phyloP scores from a whole-genome alignment of 2,329 filamentous ascomycete species.

The Cladobotryum mycophilum region DNA sequence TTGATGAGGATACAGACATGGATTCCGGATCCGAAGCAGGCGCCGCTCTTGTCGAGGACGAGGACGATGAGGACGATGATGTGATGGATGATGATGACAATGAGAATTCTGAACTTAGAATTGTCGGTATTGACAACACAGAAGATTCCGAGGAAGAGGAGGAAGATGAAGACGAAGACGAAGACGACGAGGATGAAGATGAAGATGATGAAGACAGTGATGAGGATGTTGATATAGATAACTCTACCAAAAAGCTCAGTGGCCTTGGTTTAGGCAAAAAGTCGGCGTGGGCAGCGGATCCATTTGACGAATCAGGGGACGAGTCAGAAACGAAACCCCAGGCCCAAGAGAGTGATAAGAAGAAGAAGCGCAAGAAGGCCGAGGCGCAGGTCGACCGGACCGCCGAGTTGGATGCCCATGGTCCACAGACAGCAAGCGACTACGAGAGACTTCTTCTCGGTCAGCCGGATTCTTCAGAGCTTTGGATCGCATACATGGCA shows the following conservation, averaged over 20 bases:
- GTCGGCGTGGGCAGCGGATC: slow-evolving; percentile 81
- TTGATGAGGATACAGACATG: slow-evolving; percentile 55
- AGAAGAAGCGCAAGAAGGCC: slow-evolving; percentile 66
- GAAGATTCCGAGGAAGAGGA: slow-evolving; percentile 36
- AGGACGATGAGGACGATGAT: slow-evolving; percentile 43
- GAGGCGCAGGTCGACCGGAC: slow-evolving; percentile 83
- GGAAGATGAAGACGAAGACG: slow-evolving; percentile 26
- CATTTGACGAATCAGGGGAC: slow-evolving; percentile 53
- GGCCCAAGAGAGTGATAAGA: slow-evolving; percentile 34
- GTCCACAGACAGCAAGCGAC: slow-evolving; percentile 83
- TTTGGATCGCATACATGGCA: slow-evolving; percentile 99
- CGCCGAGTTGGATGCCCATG: slow-evolving; percentile 81
- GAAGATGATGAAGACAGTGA: slow-evolving; percentile 30
- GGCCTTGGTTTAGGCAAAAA: slow-evolving; percentile 55
- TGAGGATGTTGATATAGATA: slow-evolving; percentile 35
- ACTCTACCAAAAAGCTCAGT: slow-evolving; percentile 25
- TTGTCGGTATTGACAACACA: slow-evolving; percentile 41
- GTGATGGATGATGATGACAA: slow-evolving; percentile 42
- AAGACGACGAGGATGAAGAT: slow-evolving; percentile 40
- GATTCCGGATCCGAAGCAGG: slow-evolving; percentile 43
- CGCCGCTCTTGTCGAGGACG: slow-evolving; percentile 39
- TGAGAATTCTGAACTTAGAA: slow-evolving; percentile 27
- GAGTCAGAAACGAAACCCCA: slow-evolving; percentile 37
- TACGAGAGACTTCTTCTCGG: slow-evolving; percentile 90
- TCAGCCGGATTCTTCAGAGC: slow-evolving; percentile 83